Percentiles rank a stretch among this genome's conserved stretches.
Evolutionary conservation across 2,329 filamentous ascomycete genomes (phyloP).

Genomic region (Biscogniauxia mediterranea): DNA sequence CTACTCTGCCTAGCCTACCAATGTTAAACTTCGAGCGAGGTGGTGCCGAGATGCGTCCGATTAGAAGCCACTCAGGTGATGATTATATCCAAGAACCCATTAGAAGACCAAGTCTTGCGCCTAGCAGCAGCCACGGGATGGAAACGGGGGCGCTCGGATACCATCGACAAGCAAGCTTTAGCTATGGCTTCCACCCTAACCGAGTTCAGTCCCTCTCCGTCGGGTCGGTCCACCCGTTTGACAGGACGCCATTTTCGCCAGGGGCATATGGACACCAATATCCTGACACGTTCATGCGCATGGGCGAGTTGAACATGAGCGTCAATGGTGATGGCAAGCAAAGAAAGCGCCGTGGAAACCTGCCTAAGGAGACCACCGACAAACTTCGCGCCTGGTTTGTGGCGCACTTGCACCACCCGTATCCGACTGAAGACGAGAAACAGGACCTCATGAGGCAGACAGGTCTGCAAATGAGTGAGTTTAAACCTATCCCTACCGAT

Average conservation of each 20-base stretch:
- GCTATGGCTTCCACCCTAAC: conserved; percentile 41
- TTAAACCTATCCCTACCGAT: conserved; percentile 3
- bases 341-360: conserved; percentile 72
- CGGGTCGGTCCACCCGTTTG: conserved; percentile 42
- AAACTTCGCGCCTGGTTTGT: conserved; percentile 78
- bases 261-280: conserved; percentile 40
- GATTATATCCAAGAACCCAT: conserved; percentile 32
- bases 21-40: conserved; percentile 39
- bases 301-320: conserved; percentile 39
- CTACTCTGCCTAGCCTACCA: conserved; percentile 43
- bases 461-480: conserved; percentile 74
- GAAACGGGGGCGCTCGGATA: conserved; percentile 36
- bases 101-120: conserved; percentile 25
- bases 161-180: conserved; percentile 33
- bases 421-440: conserved; percentile 86
- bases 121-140: conserved; percentile 26
- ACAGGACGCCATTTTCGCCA: conserved; percentile 44
- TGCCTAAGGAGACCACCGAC: conserved; percentile 88
- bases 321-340: conserved; percentile 47
- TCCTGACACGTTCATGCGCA: conserved; percentile 41
- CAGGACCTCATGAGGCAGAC: conserved; percentile 75
- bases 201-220: conserved; percentile 47
- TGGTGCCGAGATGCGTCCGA: conserved; percentile 30
- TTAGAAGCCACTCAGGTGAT: conserved; percentile 36
- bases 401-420: conserved; percentile 75